Evolutionary conservation across 208 protist genomes (phyloP).

Genomic region (Leishmania braziliensis): DNA sequence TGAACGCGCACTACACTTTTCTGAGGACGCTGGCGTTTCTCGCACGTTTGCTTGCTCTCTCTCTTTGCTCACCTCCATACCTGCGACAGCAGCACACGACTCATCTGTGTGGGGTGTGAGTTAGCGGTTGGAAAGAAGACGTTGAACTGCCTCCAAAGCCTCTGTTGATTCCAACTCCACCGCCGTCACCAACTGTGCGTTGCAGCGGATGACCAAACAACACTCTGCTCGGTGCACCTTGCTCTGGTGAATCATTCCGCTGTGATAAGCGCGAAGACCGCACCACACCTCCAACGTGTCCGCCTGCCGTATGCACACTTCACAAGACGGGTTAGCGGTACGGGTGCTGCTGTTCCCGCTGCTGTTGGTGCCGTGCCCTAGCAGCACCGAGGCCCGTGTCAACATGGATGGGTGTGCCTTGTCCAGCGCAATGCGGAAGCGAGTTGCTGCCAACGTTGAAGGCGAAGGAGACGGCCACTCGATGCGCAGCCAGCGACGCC

Average conservation of each 20-base stretch:
- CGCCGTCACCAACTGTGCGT: conserved; percentile 45
- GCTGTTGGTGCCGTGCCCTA: neutral
- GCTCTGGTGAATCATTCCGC: conserved; percentile 49
- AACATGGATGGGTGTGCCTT: conserved; percentile 8
- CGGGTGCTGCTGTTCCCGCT: neutral
- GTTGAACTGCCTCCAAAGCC: conserved; percentile 26
- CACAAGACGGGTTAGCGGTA: conserved; percentile 16
- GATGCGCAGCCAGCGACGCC: conserved; percentile 42
- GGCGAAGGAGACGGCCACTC: neutral
- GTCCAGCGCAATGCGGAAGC: conserved; percentile 22
- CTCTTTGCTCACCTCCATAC: neutral
- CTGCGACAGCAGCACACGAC: neutral
- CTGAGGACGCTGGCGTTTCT: neutral
- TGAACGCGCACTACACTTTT: neutral
- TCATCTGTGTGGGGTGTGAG: neutral
- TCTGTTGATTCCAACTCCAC: conserved; percentile 61
- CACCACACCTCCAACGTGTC: conserved; percentile 51
- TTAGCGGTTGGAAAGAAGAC: conserved; percentile 3
- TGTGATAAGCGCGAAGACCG: conserved; percentile 48
- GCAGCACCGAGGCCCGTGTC: conserved; percentile 5
- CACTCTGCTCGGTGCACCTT: conserved; percentile 49
- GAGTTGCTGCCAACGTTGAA: neutral
- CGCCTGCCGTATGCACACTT: conserved; percentile 26
- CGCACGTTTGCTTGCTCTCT: neutral
- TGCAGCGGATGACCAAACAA: conserved; percentile 58